phyloP scores from a whole-genome alignment of 495 filamentous ascomycete species.

The Podospora pseudoanserina region DNA sequence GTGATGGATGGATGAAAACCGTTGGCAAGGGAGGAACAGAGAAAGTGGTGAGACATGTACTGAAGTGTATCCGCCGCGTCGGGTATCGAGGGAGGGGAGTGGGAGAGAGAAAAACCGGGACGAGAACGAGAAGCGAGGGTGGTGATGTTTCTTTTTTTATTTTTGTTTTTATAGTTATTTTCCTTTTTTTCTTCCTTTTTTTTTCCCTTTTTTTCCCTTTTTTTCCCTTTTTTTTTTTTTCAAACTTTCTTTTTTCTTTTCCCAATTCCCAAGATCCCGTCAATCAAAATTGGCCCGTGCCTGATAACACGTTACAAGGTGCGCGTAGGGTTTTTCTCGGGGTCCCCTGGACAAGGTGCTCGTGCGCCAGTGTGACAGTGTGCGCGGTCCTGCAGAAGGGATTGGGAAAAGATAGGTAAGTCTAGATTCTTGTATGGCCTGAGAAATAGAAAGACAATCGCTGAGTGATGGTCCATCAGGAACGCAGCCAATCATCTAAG shows the following conservation, averaged over 20 bases:
- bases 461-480: neutral
- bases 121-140: neutral
- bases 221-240: neutral
- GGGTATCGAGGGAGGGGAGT: neutral
- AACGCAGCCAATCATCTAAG: neutral
- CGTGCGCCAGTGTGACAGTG: conserved; percentile 5
- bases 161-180: no score
- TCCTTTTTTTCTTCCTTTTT: no score
- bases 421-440: neutral
- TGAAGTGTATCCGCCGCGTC: no score
- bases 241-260: conserved; percentile 2
- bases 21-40: no score
- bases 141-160: neutral
- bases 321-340: neutral
- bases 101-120: neutral
- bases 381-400: neutral
- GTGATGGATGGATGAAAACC: no score
- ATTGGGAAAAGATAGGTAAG: neutral
- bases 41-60: neutral
- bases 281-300: neutral
- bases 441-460: neutral
- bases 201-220: no score
- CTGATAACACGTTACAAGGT: neutral
- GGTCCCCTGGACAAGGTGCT: neutral
- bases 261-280: neutral